Evolutionary conservation across 352 stramenopile genomes (phyloP).

Genomic region (Phytopythium oedochilum): DNA sequence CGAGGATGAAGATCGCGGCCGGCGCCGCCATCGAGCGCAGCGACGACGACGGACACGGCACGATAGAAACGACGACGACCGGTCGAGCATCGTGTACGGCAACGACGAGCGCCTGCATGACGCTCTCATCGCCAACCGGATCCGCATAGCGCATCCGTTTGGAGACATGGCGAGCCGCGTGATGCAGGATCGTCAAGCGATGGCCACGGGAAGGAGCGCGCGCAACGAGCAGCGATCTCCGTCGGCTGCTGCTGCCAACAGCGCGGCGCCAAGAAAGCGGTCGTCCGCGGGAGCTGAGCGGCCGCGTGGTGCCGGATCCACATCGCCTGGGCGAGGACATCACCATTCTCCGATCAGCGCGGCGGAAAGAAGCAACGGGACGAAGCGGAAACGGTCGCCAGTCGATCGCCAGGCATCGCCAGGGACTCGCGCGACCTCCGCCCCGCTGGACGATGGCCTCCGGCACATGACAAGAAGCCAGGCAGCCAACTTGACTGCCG

Average conservation of each 20-base stretch:
- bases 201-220: background rate
- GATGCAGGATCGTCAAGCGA: background rate
- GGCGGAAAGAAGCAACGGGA: background rate
- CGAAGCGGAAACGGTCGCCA: slow-evolving; percentile 4
- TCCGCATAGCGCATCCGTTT: background rate
- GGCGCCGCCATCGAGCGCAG: background rate
- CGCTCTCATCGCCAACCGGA: slow-evolving; percentile 1
- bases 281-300: background rate
- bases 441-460: background rate
- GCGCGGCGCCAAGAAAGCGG: background rate
- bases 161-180: background rate
- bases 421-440: no score
- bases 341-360: background rate
- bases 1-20: background rate
- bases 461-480: slow-evolving; percentile 17
- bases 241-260: background rate
- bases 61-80: background rate
- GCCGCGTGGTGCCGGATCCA: background rate
- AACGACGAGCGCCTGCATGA: background rate
- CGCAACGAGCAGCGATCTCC: background rate
- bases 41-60: background rate
- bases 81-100: background rate
- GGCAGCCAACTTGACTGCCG: slow-evolving; percentile 14
- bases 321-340: background rate
- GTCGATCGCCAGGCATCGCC: background rate